These are phyloP conservation scores for Prunus fruticosa DNA, from an alignment of 306 rosid genomes.

Conservation along the genomic window DNA sequence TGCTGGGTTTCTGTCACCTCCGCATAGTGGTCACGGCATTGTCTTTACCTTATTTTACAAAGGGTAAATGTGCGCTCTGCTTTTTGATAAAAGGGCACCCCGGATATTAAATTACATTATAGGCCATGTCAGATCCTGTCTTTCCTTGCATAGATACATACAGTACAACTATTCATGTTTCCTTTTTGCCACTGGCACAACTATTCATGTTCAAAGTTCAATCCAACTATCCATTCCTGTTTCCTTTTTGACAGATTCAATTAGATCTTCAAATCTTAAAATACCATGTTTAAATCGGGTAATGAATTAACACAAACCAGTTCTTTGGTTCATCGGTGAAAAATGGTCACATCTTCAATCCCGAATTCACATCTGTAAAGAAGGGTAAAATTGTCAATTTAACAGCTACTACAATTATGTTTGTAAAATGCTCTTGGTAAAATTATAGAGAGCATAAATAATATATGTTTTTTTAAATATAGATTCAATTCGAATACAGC, in stretches of 20 bases:
- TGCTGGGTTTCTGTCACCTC: slow-evolving; percentile 30
- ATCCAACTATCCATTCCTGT: background rate
- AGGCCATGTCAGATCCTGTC: slow-evolving; percentile 20
- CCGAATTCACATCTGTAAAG: too few relatives aligned
- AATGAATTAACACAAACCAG: background rate
- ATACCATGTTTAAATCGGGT: background rate
- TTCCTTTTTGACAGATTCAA: background rate
- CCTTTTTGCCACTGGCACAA: slow-evolving; percentile 1
- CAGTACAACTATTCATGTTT: slow-evolving; percentile 17
- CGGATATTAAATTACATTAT: slow-evolving; percentile 3
- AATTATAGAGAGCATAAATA: too few relatives aligned
- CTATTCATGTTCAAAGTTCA: slow-evolving; percentile 3
- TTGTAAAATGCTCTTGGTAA: too few relatives aligned
- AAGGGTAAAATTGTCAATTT: too few relatives aligned
- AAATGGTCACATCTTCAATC: too few relatives aligned
- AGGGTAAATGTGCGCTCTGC: slow-evolving; percentile 10
- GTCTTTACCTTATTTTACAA: slow-evolving; percentile 13
- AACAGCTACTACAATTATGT: too few relatives aligned
- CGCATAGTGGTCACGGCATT: slow-evolving; percentile 23
- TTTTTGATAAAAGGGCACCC: slow-evolving; percentile 4
- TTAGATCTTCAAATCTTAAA: background rate
- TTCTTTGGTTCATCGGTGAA: too few relatives aligned
- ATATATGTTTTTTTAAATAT: too few relatives aligned
- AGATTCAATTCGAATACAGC: too few relatives aligned
- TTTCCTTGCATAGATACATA: slow-evolving; percentile 9